These are phyloP conservation scores for Thinopyrum elongatum DNA, from an alignment of 176 grass and related monocot species.

Conservation along the genomic window DNA sequence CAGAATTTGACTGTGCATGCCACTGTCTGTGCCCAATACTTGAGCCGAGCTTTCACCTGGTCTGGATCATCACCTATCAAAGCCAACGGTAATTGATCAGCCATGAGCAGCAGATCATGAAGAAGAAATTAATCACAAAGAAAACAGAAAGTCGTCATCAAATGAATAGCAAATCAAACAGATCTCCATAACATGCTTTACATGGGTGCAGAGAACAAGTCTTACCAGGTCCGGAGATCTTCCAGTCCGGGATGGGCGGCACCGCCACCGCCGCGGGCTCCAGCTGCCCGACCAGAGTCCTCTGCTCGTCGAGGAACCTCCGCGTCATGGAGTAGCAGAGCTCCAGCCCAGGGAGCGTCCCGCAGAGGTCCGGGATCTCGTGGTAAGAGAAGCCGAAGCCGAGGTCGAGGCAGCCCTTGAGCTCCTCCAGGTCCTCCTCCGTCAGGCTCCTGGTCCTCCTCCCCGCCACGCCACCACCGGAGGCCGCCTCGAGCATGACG, in stretches of 20 bases:
- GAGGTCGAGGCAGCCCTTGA: conserved; percentile 88
- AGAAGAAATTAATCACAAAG: neutral
- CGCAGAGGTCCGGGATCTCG: conserved; percentile 70
- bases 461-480: conserved; percentile 1
- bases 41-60: conserved; percentile 76
- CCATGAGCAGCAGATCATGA: neutral
- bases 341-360: conserved; percentile 69
- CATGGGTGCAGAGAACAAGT: neutral
- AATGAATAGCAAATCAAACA: neutral
- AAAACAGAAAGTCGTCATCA: neutral
- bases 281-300: neutral
- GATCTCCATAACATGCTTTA: neutral
- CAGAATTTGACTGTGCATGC: conserved; percentile 85
- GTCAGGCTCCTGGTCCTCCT: conserved; percentile 61
- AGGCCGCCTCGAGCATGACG: conserved; percentile 55
- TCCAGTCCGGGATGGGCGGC: conserved; percentile 58
- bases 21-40: conserved; percentile 88
- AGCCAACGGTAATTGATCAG: conserved; percentile 27
- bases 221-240: conserved; percentile 72
- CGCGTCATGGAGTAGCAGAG: conserved; percentile 80
- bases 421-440: conserved; percentile 74
- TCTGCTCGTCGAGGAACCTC: conserved; percentile 73
- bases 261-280: neutral
- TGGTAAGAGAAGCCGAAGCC: conserved; percentile 68
- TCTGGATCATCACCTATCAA: conserved; percentile 70